Evolutionary conservation across 148 eudicot species (phyloP).

Genomic region (Amaranthus cruentus): DNA sequence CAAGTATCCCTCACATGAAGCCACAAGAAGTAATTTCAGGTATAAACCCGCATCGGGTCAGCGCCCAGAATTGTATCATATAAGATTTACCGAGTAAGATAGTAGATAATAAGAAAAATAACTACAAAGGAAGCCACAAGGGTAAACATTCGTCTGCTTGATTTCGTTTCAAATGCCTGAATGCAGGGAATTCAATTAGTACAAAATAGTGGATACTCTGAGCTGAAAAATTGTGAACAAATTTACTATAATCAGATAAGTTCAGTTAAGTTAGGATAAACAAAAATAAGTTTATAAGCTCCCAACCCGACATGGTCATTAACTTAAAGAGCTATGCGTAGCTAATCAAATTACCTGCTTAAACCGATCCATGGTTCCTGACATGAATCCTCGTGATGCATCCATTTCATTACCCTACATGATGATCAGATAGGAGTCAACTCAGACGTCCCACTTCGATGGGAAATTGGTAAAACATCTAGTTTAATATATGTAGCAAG

Average conservation of each 20-base stretch:
- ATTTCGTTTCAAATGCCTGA: slow-evolving; percentile 87
- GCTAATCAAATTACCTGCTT: slow-evolving; percentile 55
- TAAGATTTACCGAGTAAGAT: slow-evolving; percentile 65
- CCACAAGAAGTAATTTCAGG: neutral
- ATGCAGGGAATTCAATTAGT: neutral
- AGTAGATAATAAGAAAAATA: slow-evolving; percentile 64
- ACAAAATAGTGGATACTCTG: neutral
- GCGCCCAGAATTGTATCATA: neutral
- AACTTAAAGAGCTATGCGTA: neutral
- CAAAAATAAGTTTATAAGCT: too few relatives aligned
- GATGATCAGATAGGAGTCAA: slow-evolving; percentile 6
- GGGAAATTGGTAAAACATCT: neutral
- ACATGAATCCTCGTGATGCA: slow-evolving; percentile 73
- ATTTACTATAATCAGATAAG: too few relatives aligned
- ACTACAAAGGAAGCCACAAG: slow-evolving; percentile 83
- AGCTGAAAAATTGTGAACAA: neutral
- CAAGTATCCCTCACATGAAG: neutral
- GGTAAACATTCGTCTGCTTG: slow-evolving; percentile 77
- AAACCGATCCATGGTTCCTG: slow-evolving; percentile 93
- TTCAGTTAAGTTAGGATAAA: too few relatives aligned
- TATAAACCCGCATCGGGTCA: slow-evolving; percentile 12
- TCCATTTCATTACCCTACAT: slow-evolving; percentile 91
- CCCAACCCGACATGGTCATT: too few relatives aligned
- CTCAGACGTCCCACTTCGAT: neutral
- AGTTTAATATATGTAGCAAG: neutral